Base-by-base conservation (phyloP, 768 basidiomycete genomes). In the Russula emetica region DNA sequence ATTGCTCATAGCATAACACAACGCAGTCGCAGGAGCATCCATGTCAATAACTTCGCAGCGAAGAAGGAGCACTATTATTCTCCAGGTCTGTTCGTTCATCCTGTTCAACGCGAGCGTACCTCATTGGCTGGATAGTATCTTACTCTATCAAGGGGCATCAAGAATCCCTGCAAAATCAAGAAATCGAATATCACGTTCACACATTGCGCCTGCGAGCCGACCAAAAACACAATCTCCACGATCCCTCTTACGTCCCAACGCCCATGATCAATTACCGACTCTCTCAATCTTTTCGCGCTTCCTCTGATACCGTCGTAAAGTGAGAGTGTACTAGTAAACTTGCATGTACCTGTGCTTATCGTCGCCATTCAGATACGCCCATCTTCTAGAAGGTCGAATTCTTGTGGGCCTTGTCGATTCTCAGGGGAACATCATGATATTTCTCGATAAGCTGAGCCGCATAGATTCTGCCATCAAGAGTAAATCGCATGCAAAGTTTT, bases 331-430 rank as follows among this genome's bases (percentile, higher is more conserved):
- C n/a, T n/a, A n/a, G 2, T 42, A 16, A 16, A 4, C 4, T 1
- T 5, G 1, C 22, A 22, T 9, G 22, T 32, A 9, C 20, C n/a
- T 1, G 14, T 38, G 1, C 59, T 60, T 38, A 62, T n/a, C 1
- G 14, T 40, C 14, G 1, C 14, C 8, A 32, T 3, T 30, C 34
- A 69, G 68, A 50, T 59, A 63, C 22, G 55, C 57, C 6, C 68
- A 67, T 13, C 58, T 69, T 34, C 42, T 69, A 11, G 62, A 63
- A 51, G 62, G 58, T 30, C 36, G 60, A 34, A 57, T 64, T 20
- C 62, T 69, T 11, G 9, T 69, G 8, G 42, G 62, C 16, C 58
- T 67, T 36, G 55, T 58, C 13, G 60, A 63, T 40, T 24, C 47
- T 16, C 50, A 47, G 1, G 61, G 63, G 26, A 60, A 67, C 32